These are phyloP conservation scores for Didymosphaeria variabile DNA, from an alignment of 2,329 filamentous ascomycete species.

Conservation along the genomic window DNA sequence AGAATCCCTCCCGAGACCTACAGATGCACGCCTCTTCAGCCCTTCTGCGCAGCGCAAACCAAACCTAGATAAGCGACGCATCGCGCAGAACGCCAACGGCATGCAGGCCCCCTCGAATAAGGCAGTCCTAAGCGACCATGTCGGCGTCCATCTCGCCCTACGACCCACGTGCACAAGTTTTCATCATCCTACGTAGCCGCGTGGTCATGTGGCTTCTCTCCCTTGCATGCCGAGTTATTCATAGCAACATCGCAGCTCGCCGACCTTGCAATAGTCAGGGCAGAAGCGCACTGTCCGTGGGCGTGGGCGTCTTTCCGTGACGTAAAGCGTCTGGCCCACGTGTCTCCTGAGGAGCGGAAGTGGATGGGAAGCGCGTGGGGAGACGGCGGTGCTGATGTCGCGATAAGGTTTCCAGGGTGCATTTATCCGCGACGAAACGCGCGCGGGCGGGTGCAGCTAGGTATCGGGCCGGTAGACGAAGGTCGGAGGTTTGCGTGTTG, in stretches of 20 bases:
- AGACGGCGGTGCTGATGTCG: slow-evolving; percentile 2
- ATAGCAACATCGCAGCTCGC: no score
- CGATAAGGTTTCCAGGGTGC: slow-evolving; percentile 11
- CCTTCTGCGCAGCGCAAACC: background rate
- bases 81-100: background rate
- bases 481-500: background rate
- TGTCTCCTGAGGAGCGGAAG: background rate
- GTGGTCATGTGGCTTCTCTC: no score
- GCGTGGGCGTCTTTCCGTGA: background rate
- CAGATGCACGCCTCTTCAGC: background rate
- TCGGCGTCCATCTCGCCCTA: no score
- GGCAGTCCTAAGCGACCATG: background rate
- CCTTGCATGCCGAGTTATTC: no score
- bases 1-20: no score
- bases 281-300: no score
- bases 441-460: background rate
- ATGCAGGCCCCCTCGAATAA: background rate
- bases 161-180: no score
- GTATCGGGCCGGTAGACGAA: background rate
- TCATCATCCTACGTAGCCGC: no score
- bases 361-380: background rate
- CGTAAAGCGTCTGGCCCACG: background rate
- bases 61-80: background rate
- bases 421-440: background rate
- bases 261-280: no score